These are phyloP conservation scores for Populus hybrid DNA, from an alignment of 441 rosid species.

Conservation along the genomic window DNA sequence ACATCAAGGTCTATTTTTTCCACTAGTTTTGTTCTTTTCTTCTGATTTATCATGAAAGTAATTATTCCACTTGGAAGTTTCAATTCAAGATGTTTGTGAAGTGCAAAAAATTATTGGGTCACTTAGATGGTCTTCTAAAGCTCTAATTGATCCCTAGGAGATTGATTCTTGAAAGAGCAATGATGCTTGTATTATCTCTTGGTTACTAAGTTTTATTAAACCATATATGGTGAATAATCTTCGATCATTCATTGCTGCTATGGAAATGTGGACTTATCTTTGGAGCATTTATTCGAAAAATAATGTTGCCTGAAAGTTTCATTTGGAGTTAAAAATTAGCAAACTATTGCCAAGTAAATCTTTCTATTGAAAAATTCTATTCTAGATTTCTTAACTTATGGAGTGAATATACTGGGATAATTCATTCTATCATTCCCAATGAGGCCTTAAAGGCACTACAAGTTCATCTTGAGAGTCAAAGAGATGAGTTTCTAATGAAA, in stretches of 20 bases:
- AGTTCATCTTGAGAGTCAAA: background rate
- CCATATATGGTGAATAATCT: background rate
- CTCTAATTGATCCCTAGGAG: background rate
- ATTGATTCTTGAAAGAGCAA: background rate
- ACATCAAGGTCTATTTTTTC: background rate
- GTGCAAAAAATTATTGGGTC: background rate
- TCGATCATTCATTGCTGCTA: background rate
- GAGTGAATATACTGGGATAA: no score
- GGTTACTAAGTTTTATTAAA: conserved; percentile 3
- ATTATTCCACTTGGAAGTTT: background rate
- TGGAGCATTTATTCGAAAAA: background rate
- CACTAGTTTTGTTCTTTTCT: background rate
- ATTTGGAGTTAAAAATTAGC: background rate
- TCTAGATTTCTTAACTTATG: background rate
- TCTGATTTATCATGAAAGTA: background rate
- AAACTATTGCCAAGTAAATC: background rate
- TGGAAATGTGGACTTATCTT: background rate
- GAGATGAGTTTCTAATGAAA: background rate
- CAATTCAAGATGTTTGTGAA: background rate
- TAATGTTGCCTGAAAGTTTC: background rate
- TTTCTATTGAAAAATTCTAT: background rate
- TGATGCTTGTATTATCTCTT: background rate
- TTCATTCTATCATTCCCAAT: background rate
- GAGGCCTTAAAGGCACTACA: background rate
- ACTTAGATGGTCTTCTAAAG: background rate